Evolutionary conservation across 768 basidiomycete species (phyloP), one percentile per base, ranked within the genome.

Genomic region (Collybia sp.): DNA sequence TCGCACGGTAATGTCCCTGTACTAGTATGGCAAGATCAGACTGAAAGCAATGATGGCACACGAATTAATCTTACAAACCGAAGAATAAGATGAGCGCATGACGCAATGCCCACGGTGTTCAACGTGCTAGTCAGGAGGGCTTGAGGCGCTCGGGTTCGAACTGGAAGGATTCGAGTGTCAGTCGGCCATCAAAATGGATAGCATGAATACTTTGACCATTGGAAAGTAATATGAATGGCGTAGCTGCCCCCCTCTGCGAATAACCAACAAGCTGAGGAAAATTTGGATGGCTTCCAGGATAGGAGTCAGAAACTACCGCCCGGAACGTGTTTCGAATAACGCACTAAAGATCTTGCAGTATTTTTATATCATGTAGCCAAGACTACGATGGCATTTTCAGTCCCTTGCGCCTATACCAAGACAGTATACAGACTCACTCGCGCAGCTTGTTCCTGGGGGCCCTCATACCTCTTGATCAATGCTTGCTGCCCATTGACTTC

Each of bases 221-320:
- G 1, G 76, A 73, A 16, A 79, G 55, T n/a, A 79, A 49, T 42
- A 79, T 73, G 49, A 79, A 79, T 0, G 75, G 76, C 0, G 72
- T 75, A 1, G 67, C 67, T 0, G 70, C 59, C 31, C 69, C 62
- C 12, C 69, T 69, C 12, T 68, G 58, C 0, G 76, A 78, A 51
- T 73, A 73, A 1, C 77, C 76, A 6, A 75, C 49, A 66, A 80
- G 69, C 53, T 78, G 76, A 0, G 78, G 77, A 17, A 79, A 56
- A 51, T 74, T 77, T 13, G 76, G 73, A 46, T 77, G 77, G 49
- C 77, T 76, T 33, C 38, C 43, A 18, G 30, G 30, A 12, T 40
- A 33, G 30, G 9, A 13, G 16, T 30, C 18, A 9, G 11, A 30
- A 19, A 8, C 16, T 20, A n/a, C 18, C 40, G 16, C 15, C 6